Evolutionary conservation across 768 basidiomycete species (phyloP), one percentile per base, ranked within the genome.

Genomic region (Lactarius tabidus): DNA sequence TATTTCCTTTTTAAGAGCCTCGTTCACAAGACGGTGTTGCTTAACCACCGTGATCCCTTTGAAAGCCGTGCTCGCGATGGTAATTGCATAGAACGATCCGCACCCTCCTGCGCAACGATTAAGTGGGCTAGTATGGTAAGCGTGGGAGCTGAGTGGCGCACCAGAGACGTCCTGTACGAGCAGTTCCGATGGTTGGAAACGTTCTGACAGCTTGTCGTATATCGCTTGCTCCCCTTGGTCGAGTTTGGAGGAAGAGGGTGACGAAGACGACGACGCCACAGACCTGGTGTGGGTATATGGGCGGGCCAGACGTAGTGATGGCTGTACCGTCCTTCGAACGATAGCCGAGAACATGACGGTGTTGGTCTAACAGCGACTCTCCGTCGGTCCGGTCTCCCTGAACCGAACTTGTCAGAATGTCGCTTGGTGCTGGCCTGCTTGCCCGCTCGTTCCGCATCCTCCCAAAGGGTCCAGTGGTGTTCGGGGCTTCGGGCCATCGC

Each of bases 101-200:
- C 97, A 98, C 28, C 97, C 97, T 60, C 95, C 96, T 97, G 60
- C 20, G 10, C 2, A 53, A n/a, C 6, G 7, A 33, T 14, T 20
- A 18, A 35, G 9, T 20, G 43, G 28, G 14, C 55, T 17, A 28
- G 33, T 52, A 59, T 41, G 33, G 29, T 29, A 38, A 62, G 3
- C 6, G 63, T 18, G 33, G 68, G 38, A 54, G 55, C n/a, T 55
- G 45, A n/a, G 28, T 23, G 33, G 72, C 84, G 67, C 28, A 95
- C 96, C 96, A 31, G 95, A 98, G n/a, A 95, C 85, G 75, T 99
- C 96, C 77, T 95, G 88, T 2, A 98, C 95, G 66, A 86, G 83
- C 23, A 98, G 78, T 65, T 88, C 83, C 17, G 88, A 85, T 12
- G 95, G 92, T n/a, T 81, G 77, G 74, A 99, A 93, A 71, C 77